Evolutionary conservation across 495 filamentous ascomycete genomes (phyloP).

Genomic region (Daldinia grandis): DNA sequence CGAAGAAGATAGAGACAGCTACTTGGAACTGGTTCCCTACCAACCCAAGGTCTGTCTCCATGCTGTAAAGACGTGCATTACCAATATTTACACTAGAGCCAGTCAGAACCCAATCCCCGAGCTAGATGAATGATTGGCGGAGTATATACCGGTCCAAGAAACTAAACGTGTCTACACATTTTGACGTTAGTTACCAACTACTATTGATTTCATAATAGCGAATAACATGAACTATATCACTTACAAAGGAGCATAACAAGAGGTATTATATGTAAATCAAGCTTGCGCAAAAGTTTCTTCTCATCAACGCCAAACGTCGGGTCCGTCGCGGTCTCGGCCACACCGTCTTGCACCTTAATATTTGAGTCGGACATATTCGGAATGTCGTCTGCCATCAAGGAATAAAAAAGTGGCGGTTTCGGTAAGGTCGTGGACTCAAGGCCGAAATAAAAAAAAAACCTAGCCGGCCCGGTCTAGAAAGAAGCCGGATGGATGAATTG

Average conservation of each 20-base stretch:
- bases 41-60: conserved; percentile 73
- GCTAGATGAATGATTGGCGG: background rate
- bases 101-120: background rate
- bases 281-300: conserved; percentile 50
- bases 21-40: conserved; percentile 72
- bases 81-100: conserved; percentile 73
- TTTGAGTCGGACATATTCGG: conserved; percentile 35
- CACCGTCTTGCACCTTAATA: conserved; percentile 19
- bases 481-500: background rate
- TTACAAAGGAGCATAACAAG: conserved; percentile 51
- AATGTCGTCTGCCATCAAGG: conserved; percentile 14
- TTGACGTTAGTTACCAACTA: conserved; percentile 17
- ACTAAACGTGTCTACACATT: conserved; percentile 48
- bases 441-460: background rate
- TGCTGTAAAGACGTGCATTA: conserved; percentile 72
- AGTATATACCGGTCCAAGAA: conserved; percentile 50
- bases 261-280: conserved; percentile 51
- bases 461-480: background rate
- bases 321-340: conserved; percentile 15
- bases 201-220: background rate
- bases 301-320: conserved; percentile 38
- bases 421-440: background rate
- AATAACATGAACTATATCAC: conserved; percentile 3
- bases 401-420: background rate
- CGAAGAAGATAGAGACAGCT: conserved; percentile 75